Conservation (phyloP, 441 rosid genomes). For the California macrophylla region DNA sequence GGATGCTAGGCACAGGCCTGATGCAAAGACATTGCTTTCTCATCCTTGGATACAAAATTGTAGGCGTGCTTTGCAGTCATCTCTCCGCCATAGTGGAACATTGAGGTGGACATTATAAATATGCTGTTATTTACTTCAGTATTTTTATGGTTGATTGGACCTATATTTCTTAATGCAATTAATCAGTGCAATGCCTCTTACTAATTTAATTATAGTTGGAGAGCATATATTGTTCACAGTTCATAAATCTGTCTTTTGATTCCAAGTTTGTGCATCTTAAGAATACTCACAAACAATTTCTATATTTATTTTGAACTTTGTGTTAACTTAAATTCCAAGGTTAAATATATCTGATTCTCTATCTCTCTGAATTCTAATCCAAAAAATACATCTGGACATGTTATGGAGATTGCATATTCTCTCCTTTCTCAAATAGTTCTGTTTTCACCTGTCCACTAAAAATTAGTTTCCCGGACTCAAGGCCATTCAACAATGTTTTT, state of each 20-base stretch:
- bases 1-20: slow-evolving; percentile 98
- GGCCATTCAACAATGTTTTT: background rate
- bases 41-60: slow-evolving; percentile 96
- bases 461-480: background rate
- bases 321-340: background rate
- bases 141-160: slow-evolving; percentile 5
- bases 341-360: background rate
- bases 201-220: background rate
- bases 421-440: background rate
- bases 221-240: background rate
- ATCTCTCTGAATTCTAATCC: background rate
- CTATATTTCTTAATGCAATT: background rate
- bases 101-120: slow-evolving; percentile 35
- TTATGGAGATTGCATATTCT: background rate
- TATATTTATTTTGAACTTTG: background rate
- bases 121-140: background rate
- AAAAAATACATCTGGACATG: background rate
- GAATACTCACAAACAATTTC: background rate
- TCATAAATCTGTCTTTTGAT: background rate
- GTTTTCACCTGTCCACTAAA: background rate
- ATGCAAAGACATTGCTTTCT: slow-evolving; percentile 93
- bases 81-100: slow-evolving; percentile 72
- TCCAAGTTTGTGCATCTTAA: background rate
- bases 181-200: background rate
- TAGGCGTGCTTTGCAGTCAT: slow-evolving; percentile 78